phyloP scores from a whole-genome alignment of 257 asterid species.

The Henckelia pumila region DNA sequence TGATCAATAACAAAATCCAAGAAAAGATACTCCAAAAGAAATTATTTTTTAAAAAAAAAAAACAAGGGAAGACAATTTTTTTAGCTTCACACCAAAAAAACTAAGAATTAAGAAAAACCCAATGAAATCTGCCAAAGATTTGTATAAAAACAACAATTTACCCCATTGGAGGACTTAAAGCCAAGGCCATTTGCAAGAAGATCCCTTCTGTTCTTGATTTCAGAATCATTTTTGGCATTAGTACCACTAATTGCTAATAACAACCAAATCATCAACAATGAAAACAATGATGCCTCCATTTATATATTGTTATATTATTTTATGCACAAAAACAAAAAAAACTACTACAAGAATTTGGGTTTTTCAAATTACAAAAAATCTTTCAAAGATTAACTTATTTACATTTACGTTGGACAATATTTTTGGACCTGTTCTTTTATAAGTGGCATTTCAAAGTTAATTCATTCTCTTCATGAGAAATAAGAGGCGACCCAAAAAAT shows the following conservation, averaged over 20 bases:
- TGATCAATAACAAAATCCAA: no score
- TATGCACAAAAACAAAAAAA: no score
- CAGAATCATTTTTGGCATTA: background rate
- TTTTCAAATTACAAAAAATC: no score
- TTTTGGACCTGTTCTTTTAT: no score
- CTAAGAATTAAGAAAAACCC: background rate
- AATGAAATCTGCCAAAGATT: background rate
- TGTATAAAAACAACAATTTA: slow-evolving; percentile 3
- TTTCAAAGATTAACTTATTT: no score
- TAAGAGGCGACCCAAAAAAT: no score
- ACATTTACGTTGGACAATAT: no score
- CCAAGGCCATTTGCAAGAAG: slow-evolving; percentile 46
- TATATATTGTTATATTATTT: background rate
- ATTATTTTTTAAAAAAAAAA: no score
- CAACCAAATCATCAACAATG: slow-evolving; percentile 3
- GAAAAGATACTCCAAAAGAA: background rate
- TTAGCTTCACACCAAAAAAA: background rate
- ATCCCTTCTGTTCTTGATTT: slow-evolving; percentile 24
- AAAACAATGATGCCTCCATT: slow-evolving; percentile 15
- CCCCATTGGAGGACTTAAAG: slow-evolving; percentile 56
- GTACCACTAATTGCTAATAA: slow-evolving; percentile 2
- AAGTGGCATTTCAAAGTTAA: no score
- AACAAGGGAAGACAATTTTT: background rate
- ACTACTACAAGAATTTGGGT: no score
- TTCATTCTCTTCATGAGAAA: no score